Percentiles rank a stretch among this genome's conserved stretches.
phyloP scores from a whole-genome alignment of 2,329 filamentous ascomycete species.

The Alternaria hordeiaustralica region DNA sequence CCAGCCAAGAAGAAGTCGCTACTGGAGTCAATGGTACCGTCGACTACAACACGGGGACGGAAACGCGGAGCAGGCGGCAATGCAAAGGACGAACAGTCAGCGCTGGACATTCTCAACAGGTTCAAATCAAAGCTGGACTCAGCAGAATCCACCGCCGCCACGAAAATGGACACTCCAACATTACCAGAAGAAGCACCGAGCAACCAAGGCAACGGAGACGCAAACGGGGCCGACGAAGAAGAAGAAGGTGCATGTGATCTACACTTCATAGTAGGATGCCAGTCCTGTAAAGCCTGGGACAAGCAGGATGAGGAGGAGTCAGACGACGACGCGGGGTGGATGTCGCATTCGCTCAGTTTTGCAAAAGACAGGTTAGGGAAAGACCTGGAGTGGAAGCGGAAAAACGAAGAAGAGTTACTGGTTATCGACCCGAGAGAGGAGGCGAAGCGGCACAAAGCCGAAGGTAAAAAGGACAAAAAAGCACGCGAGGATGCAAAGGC shows the following conservation, averaged over 20 bases:
- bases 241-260: constrained; percentile 76
- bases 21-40: constrained; percentile 76
- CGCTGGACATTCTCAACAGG: constrained; percentile 74
- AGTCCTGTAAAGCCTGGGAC: constrained; percentile 89
- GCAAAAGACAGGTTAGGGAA: constrained; percentile 90
- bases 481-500: constrained; percentile 37
- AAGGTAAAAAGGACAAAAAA: constrained; percentile 55
- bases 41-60: constrained; percentile 71
- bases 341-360: constrained; percentile 84
- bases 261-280: constrained; percentile 94
- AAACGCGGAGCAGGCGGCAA: constrained; percentile 70
- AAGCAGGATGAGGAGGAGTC: constrained; percentile 69
- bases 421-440: constrained; percentile 93
- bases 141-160: constrained; percentile 44
- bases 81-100: constrained; percentile 54
- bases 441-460: constrained; percentile 71
- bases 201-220: neutral
- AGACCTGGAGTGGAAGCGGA: constrained; percentile 85
- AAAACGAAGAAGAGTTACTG: constrained; percentile 87
- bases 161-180: constrained; percentile 38
- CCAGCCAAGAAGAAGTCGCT: constrained; percentile 63
- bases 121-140: constrained; percentile 77
- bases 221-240: constrained; percentile 28
- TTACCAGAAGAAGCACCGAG: constrained; percentile 27
- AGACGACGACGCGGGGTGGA: constrained; percentile 71